Evolutionary conservation across 1,284 basidiomycete species (phyloP).

Genomic region (Irpex sp.): DNA sequence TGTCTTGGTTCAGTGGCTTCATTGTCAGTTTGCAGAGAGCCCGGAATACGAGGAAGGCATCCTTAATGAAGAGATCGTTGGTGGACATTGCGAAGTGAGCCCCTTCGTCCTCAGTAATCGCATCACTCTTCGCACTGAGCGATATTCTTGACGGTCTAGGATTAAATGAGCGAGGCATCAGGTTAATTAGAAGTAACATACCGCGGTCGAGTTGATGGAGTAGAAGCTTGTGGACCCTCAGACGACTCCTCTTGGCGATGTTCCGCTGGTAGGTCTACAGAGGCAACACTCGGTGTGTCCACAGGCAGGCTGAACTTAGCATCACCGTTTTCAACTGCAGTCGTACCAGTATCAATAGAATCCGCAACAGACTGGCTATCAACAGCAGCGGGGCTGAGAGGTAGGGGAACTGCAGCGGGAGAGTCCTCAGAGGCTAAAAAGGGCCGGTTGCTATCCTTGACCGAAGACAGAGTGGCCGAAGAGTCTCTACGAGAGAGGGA

Average conservation of each 20-base stretch:
- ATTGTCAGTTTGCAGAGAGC: conserved; percentile 96
- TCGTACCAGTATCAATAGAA: conserved; percentile 2
- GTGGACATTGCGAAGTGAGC: conserved; percentile 35
- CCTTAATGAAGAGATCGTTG: conserved; percentile 90
- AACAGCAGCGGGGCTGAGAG: conserved; percentile 10
- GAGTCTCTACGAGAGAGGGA: conserved; percentile 21
- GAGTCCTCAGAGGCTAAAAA: conserved; percentile 25
- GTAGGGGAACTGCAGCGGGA: conserved; percentile 21
- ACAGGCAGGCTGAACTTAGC: not conserved
- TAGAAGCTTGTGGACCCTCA: conserved; percentile 5
- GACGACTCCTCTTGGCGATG: not conserved
- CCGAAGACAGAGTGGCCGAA: conserved; percentile 17
- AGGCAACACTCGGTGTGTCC: conserved; percentile 8
- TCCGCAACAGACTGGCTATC: conserved; percentile 5
- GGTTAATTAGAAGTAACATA: not conserved
- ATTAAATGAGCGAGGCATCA: not conserved
- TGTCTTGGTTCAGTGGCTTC: conserved; percentile 91
- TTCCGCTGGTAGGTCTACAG: conserved; percentile 9
- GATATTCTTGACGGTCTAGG: conserved; percentile 14
- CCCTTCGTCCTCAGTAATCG: conserved; percentile 19
- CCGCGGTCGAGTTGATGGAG: conserved; percentile 12
- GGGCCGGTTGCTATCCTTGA: conserved; percentile 10
- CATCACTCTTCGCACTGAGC: conserved; percentile 19
- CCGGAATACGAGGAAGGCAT: conserved; percentile 94
- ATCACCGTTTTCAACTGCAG: not conserved